Base-by-base conservation (phyloP, 1,139 yeast genomes). In the Blastobotrys proliferans region DNA sequence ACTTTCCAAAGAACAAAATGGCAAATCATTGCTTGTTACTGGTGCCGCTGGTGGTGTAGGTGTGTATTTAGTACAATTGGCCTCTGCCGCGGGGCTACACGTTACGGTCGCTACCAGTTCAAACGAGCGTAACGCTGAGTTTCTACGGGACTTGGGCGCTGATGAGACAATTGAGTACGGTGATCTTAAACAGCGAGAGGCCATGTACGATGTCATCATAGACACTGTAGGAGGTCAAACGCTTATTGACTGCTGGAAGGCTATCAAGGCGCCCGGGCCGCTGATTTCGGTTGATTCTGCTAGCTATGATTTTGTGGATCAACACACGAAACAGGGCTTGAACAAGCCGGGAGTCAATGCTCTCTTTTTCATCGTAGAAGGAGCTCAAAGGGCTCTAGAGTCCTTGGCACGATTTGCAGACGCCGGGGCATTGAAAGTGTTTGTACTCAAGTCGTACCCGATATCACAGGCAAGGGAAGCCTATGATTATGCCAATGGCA, bases 21-120 rank as follows among this genome's bases (percentile, higher is more conserved):
- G 37, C 24, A 34, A 13, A 6, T 9, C 3, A 3, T 18, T 34
- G 4, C 25, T 34, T 27, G 28, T 34, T 3, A 34, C 37, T 22
- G 37, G 27, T 20, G 37, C 19, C 8, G 21, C 37, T 34, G 37
- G 37, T 11, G 37, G 20, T 6, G 37, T 34, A 8, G 37, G 37
- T 8, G 37, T 20, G 11, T 34, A 25, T 16, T 13, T 34, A 13
- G 29, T 25, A 10, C 37, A 34, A 10, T 18, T 34, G 13, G 37
- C 37, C 2, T 2, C 20, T 5, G 11, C 18, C 4, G 37, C 37
- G 4, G 37, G 37, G 4, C 28, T 25, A 3, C 18, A 34, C 8
- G 37, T 34, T 14, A 16, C 19, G 18, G 37, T 19, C 5, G 25
- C 37, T 5, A 22, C 31, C 6, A 27, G 13, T n/a, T 27, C 31